phyloP scores from a whole-genome alignment of 73 alveolate genomes.

The Halteria grandinella region DNA sequence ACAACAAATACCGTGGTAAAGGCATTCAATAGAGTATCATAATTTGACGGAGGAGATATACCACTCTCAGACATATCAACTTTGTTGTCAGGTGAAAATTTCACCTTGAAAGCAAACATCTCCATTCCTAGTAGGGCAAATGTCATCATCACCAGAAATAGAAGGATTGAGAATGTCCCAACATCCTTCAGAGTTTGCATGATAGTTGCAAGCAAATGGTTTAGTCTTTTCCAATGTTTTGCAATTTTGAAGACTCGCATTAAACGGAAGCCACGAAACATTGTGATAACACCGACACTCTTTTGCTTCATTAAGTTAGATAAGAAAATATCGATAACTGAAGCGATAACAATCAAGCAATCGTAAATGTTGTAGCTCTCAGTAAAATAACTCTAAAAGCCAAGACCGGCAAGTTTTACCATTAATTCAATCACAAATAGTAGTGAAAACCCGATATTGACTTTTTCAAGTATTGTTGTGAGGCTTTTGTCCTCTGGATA shows the following conservation, averaged over 20 bases:
- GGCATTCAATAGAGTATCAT: slow-evolving; percentile 52
- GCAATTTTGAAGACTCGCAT: slow-evolving; percentile 71
- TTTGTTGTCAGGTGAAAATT: slow-evolving; percentile 15
- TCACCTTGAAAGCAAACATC: slow-evolving; percentile 55
- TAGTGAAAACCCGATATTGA: slow-evolving; percentile 47
- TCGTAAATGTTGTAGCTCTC: slow-evolving; percentile 67
- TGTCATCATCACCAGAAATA: slow-evolving; percentile 61
- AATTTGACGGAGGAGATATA: slow-evolving; percentile 42
- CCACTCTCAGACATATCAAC: slow-evolving; percentile 36
- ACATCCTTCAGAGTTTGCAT: slow-evolving; percentile 54
- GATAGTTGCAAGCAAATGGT: slow-evolving; percentile 52
- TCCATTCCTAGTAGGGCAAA: slow-evolving; percentile 72
- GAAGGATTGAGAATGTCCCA: slow-evolving; percentile 59
- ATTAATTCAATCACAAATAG: slow-evolving; percentile 60
- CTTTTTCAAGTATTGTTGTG: slow-evolving; percentile 16
- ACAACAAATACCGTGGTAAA: slow-evolving; percentile 63
- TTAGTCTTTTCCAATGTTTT: slow-evolving; percentile 61
- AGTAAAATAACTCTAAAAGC: slow-evolving; percentile 12
- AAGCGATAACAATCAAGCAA: slow-evolving; percentile 75
- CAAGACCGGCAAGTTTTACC: slow-evolving; percentile 55
- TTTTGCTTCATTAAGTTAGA: slow-evolving; percentile 10
- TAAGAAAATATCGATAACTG: slow-evolving; percentile 81
- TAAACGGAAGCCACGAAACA: slow-evolving; percentile 68
- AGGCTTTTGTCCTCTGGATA: slow-evolving; percentile 45
- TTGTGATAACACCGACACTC: slow-evolving; percentile 63